Percentiles rank a stretch among this genome's conserved stretches.
Conservation (phyloP, 257 asterid genomes). For the Capsicum chinense region DNA sequence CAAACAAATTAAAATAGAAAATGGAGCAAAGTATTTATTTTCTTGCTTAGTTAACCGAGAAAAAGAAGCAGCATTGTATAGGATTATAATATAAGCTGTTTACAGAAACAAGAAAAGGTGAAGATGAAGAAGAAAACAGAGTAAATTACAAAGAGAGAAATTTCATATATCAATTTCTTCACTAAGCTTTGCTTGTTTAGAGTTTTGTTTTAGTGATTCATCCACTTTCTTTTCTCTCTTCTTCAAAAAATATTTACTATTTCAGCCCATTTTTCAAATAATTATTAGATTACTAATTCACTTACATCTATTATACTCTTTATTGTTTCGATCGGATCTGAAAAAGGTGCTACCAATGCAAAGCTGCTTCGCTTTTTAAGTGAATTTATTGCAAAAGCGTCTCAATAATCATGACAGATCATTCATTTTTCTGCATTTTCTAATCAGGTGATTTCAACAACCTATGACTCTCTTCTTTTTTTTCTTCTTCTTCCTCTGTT, state of each 20-base stretch:
- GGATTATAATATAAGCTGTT: conserved; percentile 22
- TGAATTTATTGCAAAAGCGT: conserved; percentile 30
- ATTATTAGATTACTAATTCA: neutral
- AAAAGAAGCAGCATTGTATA: neutral
- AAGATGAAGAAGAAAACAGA: conserved; percentile 26
- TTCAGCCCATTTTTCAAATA: neutral
- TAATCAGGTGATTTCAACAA: conserved; percentile 42
- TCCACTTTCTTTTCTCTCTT: neutral
- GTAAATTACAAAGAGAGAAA: conserved; percentile 9
- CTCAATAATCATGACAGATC: conserved; percentile 40
- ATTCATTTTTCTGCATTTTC: conserved; percentile 37
- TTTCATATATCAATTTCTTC: conserved; percentile 24
- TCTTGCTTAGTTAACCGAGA: neutral
- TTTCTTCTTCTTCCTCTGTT: neutral
- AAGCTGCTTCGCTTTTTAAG: conserved; percentile 41
- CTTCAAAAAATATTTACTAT: neutral
- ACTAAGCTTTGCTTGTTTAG: conserved; percentile 33
- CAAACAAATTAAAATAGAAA: neutral
- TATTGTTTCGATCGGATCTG: conserved; percentile 55
- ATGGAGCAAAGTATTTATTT: neutral
- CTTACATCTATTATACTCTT: conserved; percentile 26
- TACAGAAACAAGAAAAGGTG: conserved; percentile 32
- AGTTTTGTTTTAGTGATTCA: neutral
- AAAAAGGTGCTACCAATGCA: conserved; percentile 36
- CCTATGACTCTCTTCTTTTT: neutral